A percentile compares a stretch with the other conserved stretches of the same genome.
Evolutionary conservation across 306 rosid species (phyloP).

Genomic region (Cercis canadensis): DNA sequence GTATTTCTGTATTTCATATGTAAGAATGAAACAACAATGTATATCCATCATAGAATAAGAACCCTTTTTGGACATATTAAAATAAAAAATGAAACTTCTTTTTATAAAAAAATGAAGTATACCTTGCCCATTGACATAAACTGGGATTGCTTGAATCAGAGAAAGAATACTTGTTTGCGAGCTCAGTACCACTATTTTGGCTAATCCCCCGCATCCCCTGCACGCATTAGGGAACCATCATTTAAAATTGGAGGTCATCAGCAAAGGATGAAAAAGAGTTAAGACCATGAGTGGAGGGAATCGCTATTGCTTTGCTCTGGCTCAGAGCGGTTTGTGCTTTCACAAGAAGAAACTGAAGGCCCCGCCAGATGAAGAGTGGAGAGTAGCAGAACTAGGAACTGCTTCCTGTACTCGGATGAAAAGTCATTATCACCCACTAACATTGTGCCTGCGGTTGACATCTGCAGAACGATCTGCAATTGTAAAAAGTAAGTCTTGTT

Average conservation of each 20-base stretch:
- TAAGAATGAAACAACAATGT: too few relatives aligned
- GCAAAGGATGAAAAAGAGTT: slow-evolving; percentile 4
- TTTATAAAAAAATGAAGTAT: not conserved
- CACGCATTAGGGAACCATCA: not conserved
- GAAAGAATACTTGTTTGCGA: slow-evolving; percentile 7
- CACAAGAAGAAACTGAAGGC: slow-evolving; percentile 30
- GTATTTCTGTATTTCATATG: too few relatives aligned
- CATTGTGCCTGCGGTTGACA: slow-evolving; percentile 9
- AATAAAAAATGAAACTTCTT: too few relatives aligned
- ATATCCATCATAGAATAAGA: too few relatives aligned
- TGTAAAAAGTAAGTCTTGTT: slow-evolving; percentile 25
- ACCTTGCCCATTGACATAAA: too few relatives aligned
- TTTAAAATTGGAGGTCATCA: not conserved
- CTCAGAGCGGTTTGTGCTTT: not conserved
- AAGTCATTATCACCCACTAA: slow-evolving; percentile 25
- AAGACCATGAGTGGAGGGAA: slow-evolving; percentile 3
- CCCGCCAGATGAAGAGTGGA: slow-evolving; percentile 7
- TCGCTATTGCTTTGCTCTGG: not conserved
- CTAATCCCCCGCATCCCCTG: slow-evolving; percentile 1
- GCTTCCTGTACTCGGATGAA: slow-evolving; percentile 24
- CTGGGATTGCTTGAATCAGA: not conserved
- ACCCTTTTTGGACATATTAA: not conserved
- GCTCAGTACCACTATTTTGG: slow-evolving; percentile 17
- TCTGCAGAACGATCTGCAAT: slow-evolving; percentile 43
- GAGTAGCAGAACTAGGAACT: slow-evolving; percentile 23